Evolutionary conservation across 2,329 filamentous ascomycete genomes (phyloP), one percentile per base, ranked within the genome.

Genomic region (Neobulgaria alba): DNA sequence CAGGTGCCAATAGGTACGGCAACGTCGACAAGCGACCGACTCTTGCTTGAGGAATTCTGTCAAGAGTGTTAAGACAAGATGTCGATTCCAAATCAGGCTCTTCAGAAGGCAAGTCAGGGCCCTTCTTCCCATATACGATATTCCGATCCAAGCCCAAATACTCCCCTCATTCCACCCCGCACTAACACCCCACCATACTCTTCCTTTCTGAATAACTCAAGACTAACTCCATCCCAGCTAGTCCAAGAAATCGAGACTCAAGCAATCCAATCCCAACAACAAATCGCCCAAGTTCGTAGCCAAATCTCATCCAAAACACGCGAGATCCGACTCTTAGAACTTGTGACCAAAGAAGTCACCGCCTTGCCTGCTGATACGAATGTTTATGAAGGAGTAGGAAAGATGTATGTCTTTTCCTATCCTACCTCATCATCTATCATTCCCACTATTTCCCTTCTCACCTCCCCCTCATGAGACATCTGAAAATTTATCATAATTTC

Each of bases 161-260:
- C n/a, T n/a, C n/a, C n/a, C n/a, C n/a, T n/a, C n/a, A n/a, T n/a
- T n/a, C n/a, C n/a, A n/a, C n/a, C n/a, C 8, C 29, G 4, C 12
- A 23, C 36, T 39, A 16, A 43, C 8, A 16, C 12, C 23, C 12
- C 23, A 7, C 23, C 23, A 26, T 26, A 26, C 23, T 12, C 23
- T 26, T 31, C 29, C 30, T 35, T 31, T 31, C 33, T 12, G 12
- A 26, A 26, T 26, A 26, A n/a, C n/a, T n/a, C n/a, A n/a, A n/a
- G n/a, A n/a, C n/a, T 26, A 12, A 26, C 23, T 26, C 23, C 23
- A 12, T 12, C 12, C 23, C 38, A 95, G 90, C 72, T 95, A 48
- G 78, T 95, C 56, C 83, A 85, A 63, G 92, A 96, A 67, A 95
- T 96, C 57, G 88, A 95, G 67, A 79, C 82, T 50, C 92, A 94